Evolutionary conservation across 805 yeast genomes (phyloP).

Genomic region (Yarrowia keelungensis): DNA sequence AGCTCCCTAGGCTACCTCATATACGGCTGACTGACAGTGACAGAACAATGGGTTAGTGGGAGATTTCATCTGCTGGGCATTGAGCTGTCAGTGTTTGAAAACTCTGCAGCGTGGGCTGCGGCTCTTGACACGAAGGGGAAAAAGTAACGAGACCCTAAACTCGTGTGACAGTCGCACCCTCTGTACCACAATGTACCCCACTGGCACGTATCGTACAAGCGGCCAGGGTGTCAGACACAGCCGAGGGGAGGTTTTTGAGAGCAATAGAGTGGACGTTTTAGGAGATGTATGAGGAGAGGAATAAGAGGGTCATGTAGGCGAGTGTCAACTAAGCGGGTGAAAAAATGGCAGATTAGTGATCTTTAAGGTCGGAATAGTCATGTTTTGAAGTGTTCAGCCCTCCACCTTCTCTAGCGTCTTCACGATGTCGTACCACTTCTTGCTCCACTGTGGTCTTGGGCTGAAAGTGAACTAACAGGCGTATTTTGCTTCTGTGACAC

Average conservation of each 20-base stretch:
- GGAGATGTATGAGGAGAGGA: background rate
- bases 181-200: constrained; percentile 7
- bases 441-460: background rate
- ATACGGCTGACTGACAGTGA: constrained; percentile 13
- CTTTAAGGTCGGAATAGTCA: no score
- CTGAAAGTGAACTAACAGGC: no score
- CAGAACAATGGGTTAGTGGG: constrained; percentile 10
- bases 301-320: no score
- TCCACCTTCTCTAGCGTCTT: no score
- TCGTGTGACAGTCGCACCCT: background rate
- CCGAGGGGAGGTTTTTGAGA: background rate
- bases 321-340: no score
- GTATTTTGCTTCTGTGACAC: no score
- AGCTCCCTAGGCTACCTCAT: background rate
- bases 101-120: background rate
- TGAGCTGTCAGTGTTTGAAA: no score
- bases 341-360: no score
- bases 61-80: background rate
- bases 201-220: background rate
- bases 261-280: background rate
- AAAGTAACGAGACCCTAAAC: background rate
- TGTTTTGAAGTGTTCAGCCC: no score
- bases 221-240: background rate
- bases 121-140: background rate
- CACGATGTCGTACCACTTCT: no score